A percentile compares a stretch with the other conserved stretches of the same genome.
Evolutionary conservation across 2,329 filamentous ascomycete genomes (phyloP).

Genomic region (Chrysoporthe deuterocubensis): DNA sequence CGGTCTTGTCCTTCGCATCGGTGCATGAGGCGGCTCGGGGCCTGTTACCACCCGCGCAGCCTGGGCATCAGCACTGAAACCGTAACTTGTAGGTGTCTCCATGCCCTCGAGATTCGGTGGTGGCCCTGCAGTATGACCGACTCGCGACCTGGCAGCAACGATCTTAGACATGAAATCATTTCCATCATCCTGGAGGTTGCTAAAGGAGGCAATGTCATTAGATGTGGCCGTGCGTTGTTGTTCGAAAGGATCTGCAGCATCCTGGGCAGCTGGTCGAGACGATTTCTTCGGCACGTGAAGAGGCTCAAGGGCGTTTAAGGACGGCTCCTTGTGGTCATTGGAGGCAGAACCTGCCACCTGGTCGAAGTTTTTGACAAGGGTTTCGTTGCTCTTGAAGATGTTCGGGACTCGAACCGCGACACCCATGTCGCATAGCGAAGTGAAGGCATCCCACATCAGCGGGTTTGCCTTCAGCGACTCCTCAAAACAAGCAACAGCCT

Average conservation of each 20-base stretch:
- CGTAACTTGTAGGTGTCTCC: constrained; percentile 65
- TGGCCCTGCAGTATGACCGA: constrained; percentile 44
- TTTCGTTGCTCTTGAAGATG: constrained; percentile 77
- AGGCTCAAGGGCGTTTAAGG: constrained; percentile 44
- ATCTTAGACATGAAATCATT: constrained; percentile 63
- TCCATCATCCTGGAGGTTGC: constrained; percentile 48
- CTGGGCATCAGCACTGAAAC: constrained; percentile 44
- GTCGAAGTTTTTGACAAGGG: constrained; percentile 53
- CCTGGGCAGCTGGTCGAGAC: constrained; percentile 39
- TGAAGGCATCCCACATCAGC: constrained; percentile 98
- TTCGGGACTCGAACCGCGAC: constrained; percentile 81
- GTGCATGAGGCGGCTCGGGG: constrained; percentile 56
- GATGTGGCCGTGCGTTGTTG: constrained; percentile 46
- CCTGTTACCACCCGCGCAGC: constrained; percentile 38
- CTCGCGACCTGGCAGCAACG: constrained; percentile 53
- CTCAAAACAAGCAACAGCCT: constrained; percentile 84
- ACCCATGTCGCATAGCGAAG: constrained; percentile 84
- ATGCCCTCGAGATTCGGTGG: constrained; percentile 56
- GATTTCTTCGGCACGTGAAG: constrained; percentile 32
- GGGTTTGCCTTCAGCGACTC: constrained; percentile 88
- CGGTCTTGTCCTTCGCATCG: constrained; percentile 57
- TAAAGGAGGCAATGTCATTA: constrained; percentile 44
- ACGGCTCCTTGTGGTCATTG: constrained; percentile 43
- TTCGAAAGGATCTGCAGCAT: constrained; percentile 57
- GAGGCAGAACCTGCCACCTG: constrained; percentile 39